Base-by-base conservation (phyloP, 2,329 filamentous ascomycete genomes). In the Sphaerulina musiva region DNA sequence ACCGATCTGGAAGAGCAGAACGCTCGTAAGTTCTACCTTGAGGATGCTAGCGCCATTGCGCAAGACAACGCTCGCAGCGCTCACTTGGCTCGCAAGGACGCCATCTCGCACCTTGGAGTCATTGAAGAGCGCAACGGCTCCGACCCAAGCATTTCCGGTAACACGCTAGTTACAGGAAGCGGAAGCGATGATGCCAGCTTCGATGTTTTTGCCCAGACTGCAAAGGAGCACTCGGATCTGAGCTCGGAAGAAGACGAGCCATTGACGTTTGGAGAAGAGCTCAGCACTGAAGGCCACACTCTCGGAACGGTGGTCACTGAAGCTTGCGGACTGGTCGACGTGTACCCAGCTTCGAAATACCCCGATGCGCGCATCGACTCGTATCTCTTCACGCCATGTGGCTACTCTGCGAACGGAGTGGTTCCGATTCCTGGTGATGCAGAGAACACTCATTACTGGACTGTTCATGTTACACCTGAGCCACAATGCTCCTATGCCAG, bases 401-500 rank as follows among this genome's bases (percentile, higher is more conserved):
- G 93, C 55, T 98, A 95, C 74, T 96, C 91, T 6, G 93, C 93
- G 70, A 98, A 98, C 67, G 93, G 90, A 50, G 91, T 98, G 17
- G 82, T 98, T 41, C 93, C 93, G 6, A 85, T 89, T 46, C 84
- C 88, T 0, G 69, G 80, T 11, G 65, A 70, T 50, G 59, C 62
- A 7, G 65, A 66, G 8, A 62, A 63, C 10, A 86, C 82, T 40
- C 90, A 97, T 74, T 98, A 98, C 76, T 98, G 96, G 74, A 98
- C 92, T 1, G 93, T 98, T 23, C 93, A 98, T 69, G 93, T 98
- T 62, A 98, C 93, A 0, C 93, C 93, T 0, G 93, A 98, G 78
- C 89, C 92, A 11, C 84, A 95, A 66, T 98, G 92, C 77, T 96
- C 91, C 4, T 98, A 95, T 70, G 93, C 93, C 36, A 96, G 90